These are phyloP conservation scores for Metschnikowia koreensis DNA, from an alignment of 805 yeast genomes.

Conservation along the genomic window DNA sequence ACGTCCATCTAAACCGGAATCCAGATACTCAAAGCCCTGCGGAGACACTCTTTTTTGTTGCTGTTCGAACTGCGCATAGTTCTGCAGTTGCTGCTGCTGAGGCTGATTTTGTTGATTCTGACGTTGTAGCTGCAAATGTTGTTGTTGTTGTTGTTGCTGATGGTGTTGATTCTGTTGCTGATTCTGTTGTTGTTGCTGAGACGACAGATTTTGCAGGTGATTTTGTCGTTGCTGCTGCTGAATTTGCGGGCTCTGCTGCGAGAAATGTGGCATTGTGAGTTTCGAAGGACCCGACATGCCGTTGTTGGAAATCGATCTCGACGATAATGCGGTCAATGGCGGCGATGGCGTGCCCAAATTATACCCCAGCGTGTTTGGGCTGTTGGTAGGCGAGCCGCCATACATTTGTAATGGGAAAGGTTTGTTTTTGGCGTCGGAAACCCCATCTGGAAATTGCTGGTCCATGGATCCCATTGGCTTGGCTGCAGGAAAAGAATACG, in stretches of 20 bases:
- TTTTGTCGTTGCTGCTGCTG: conserved; percentile 8
- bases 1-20: conserved; percentile 1
- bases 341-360: conserved; percentile 13
- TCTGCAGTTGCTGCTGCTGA: neutral
- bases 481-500: conserved; percentile 3
- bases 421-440: conserved; percentile 6
- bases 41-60: neutral
- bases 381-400: conserved; percentile 3
- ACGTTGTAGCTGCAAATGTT: neutral
- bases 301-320: conserved; percentile 10
- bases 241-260: conserved; percentile 2
- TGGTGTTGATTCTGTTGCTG: neutral
- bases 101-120: neutral
- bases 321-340: conserved; percentile 8
- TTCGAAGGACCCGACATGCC: conserved; percentile 10
- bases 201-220: conserved; percentile 1
- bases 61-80: conserved; percentile 1
- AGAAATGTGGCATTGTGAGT: conserved; percentile 10
- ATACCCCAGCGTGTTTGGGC: conserved; percentile 4
- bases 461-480: conserved; percentile 7
- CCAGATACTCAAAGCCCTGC: conserved; percentile 8
- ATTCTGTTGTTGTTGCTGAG: neutral
- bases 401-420: conserved; percentile 12
- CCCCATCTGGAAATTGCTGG: conserved; percentile 1
- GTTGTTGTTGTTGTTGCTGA: neutral